A percentile compares a stretch with the other conserved stretches of the same genome.
Conservation (phyloP, 2,329 filamentous ascomycete genomes). For the Stylonectria norvegica region DNA sequence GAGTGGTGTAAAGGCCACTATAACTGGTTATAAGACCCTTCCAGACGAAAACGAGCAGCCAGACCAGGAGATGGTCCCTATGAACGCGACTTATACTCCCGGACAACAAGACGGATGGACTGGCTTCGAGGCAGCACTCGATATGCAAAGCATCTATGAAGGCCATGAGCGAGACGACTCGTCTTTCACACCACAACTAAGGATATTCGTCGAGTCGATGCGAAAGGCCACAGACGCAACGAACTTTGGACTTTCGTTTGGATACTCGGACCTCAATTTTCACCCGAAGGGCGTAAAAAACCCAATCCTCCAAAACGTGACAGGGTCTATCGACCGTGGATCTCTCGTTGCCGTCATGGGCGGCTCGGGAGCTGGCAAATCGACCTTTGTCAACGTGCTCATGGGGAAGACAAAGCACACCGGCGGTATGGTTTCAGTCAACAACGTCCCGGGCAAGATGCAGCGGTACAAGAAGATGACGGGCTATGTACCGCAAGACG, state of each 20-base stretch:
- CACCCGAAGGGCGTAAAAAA: conserved; percentile 42
- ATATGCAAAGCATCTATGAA: conserved; percentile 30
- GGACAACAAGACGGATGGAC: conserved; percentile 23
- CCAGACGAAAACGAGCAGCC: conserved; percentile 29
- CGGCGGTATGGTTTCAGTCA: conserved; percentile 49
- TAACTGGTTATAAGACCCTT: conserved; percentile 35
- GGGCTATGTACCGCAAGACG: conserved; percentile 60
- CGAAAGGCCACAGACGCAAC: conserved; percentile 48
- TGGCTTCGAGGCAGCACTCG: conserved; percentile 38
- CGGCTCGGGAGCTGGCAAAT: conserved; percentile 57
- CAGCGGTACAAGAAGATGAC: conserved; percentile 56
- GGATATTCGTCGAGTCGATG: conserved; percentile 51
- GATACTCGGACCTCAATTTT: conserved; percentile 48
- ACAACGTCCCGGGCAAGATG: conserved; percentile 47
- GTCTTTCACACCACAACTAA: conserved; percentile 35
- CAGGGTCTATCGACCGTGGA: conserved; percentile 51
- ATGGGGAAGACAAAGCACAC: conserved; percentile 56
- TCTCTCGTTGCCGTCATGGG: conserved; percentile 59
- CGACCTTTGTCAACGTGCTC: conserved; percentile 58
- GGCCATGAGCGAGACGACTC: conserved; percentile 13
- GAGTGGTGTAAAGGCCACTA: conserved; percentile 28
- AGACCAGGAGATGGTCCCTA: conserved; percentile 36
- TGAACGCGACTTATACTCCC: conserved; percentile 32
- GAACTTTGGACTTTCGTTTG: conserved; percentile 52
- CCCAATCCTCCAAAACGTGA: conserved; percentile 51